Evolutionary conservation across 148 eudicot genomes (phyloP).

Genomic region (Rhododendron ferrugineum): DNA sequence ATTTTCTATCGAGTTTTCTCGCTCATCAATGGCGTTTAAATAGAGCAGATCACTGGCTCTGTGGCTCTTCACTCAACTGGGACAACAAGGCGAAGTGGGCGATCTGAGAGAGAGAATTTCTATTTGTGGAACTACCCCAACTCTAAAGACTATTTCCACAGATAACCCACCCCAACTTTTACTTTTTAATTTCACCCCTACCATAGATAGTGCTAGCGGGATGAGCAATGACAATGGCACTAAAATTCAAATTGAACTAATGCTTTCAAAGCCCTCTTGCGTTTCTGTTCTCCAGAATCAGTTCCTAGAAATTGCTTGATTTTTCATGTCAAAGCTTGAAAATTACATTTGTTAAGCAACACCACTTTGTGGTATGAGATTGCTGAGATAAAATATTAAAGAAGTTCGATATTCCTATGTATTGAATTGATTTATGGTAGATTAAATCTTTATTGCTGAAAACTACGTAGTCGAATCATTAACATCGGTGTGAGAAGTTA

Average conservation of each 20-base stretch:
- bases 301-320: neutral
- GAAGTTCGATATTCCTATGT: neutral
- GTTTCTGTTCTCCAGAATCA: neutral
- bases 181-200: neutral
- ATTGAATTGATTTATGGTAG: neutral
- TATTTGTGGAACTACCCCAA: neutral
- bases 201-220: neutral
- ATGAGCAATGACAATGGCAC: neutral
- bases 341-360: neutral
- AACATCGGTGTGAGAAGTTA: neutral
- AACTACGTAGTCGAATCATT: neutral
- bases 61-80: neutral
- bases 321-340: neutral
- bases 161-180: neutral
- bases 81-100: neutral
- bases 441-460: neutral
- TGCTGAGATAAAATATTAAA: neutral
- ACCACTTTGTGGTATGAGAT: neutral
- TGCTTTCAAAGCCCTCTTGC: neutral
- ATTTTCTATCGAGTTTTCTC: conserved; percentile 1
- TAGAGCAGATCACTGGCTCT: neutral
- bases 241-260: neutral
- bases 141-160: neutral
- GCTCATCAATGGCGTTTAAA: neutral
- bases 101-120: neutral